These are phyloP conservation scores for Beauveria sp. DNA, from an alignment of 2,329 filamentous ascomycete species.

Conservation along the genomic window DNA sequence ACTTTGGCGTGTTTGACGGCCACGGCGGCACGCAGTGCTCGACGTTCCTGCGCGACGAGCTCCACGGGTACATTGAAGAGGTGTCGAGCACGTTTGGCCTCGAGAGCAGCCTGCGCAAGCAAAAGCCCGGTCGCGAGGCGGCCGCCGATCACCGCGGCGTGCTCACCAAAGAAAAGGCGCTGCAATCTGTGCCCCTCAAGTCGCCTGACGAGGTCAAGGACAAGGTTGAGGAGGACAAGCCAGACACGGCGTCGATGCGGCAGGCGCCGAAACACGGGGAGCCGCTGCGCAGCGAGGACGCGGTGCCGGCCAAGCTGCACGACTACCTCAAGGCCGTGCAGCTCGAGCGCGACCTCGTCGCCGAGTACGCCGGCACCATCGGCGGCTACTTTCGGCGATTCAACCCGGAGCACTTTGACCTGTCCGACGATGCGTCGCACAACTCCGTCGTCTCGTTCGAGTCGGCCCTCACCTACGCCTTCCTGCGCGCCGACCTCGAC, in stretches of 20 bases:
- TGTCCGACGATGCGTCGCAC: slow-evolving; percentile 25
- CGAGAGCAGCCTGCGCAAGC: slow-evolving; percentile 60
- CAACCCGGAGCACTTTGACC: slow-evolving; percentile 66
- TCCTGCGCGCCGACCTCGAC: slow-evolving; percentile 87
- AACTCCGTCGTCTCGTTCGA: slow-evolving; percentile 54
- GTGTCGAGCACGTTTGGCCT: slow-evolving; percentile 70
- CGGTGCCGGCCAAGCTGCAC: slow-evolving; percentile 43
- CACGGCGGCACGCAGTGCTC: slow-evolving; percentile 89
- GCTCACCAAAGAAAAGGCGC: slow-evolving; percentile 19
- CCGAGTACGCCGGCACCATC: slow-evolving; percentile 73
- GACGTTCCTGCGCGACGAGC: slow-evolving; percentile 71
- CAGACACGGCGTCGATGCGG: slow-evolving; percentile 24
- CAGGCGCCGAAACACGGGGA: slow-evolving; percentile 27
- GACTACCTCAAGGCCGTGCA: slow-evolving; percentile 55
- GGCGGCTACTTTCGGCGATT: slow-evolving; percentile 94
- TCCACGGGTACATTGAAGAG: slow-evolving; percentile 86
- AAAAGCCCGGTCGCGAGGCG: slow-evolving; percentile 26
- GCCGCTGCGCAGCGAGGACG: slow-evolving; percentile 30
- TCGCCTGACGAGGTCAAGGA: slow-evolving; percentile 36
- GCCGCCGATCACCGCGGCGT: slow-evolving; percentile 24
- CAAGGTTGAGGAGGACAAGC: slow-evolving; percentile 20
- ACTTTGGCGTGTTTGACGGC: slow-evolving; percentile 94
- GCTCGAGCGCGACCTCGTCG: slow-evolving; percentile 64
- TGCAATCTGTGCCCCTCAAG: slow-evolving; percentile 39
- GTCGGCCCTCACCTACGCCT: slow-evolving; percentile 81